phyloP scores from a whole-genome alignment of 2,329 filamentous ascomycete genomes.

The Sporothrix euskadiensis region DNA sequence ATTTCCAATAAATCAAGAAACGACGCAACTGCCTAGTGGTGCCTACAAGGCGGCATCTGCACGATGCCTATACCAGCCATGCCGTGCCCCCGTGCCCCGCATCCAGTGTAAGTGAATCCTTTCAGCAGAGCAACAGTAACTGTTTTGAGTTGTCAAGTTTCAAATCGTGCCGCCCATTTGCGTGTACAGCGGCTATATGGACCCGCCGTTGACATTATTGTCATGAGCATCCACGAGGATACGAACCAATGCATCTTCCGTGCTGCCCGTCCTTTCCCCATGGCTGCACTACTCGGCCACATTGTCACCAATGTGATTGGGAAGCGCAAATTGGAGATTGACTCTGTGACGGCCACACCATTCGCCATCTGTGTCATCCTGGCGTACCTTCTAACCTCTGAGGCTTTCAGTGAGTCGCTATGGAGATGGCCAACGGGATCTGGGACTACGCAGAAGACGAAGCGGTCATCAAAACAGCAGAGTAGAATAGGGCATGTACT shows the following conservation, averaged over 20 bases:
- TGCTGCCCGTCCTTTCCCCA: conserved; percentile 9
- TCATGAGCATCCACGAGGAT: conserved; percentile 20
- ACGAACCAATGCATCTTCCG: conserved; percentile 8
- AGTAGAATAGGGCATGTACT: no score
- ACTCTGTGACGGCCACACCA: conserved; percentile 12
- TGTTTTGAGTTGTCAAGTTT: no score
- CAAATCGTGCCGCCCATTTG: no score
- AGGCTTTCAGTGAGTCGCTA: neutral
- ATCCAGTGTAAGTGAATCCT: neutral
- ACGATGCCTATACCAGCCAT: neutral
- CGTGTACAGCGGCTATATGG: neutral
- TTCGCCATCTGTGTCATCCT: neutral
- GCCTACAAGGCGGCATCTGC: neutral
- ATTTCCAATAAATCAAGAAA: neutral
- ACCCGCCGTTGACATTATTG: conserved; percentile 22
- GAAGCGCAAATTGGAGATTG: conserved; percentile 9
- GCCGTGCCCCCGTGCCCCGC: no score
- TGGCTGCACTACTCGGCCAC: conserved; percentile 19
- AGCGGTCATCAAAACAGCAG: neutral
- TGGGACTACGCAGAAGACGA: neutral
- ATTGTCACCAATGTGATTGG: conserved; percentile 10
- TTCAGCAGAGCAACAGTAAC: no score
- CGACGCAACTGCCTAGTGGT: neutral
- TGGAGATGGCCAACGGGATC: conserved; percentile 7
- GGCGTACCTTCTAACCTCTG: neutral